phyloP scores from a whole-genome alignment of 164 flowering plant species.

The Akebia trifoliata region DNA sequence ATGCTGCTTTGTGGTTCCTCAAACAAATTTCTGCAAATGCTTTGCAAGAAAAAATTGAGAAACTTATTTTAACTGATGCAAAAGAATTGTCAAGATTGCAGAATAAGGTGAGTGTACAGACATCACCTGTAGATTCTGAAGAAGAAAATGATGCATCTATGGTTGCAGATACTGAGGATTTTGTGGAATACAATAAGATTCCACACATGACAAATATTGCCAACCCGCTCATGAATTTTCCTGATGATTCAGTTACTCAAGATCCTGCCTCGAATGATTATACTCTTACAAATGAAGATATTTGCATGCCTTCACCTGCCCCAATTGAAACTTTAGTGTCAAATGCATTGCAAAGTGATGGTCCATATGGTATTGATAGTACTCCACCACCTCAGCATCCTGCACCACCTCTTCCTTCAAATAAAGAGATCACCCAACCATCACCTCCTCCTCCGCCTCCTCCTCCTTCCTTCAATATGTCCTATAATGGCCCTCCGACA shows the following conservation, averaged over 20 bases:
- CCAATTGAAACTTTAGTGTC: constrained; percentile 21
- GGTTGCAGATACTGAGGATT: constrained; percentile 53
- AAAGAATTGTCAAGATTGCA: constrained; percentile 59
- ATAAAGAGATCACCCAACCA: not conserved
- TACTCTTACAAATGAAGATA: constrained; percentile 30
- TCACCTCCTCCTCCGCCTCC: constrained; percentile 9
- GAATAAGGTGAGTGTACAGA: constrained; percentile 42
- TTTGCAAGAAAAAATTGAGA: constrained; percentile 36
- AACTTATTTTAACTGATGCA: constrained; percentile 39
- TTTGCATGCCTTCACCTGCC: constrained; percentile 12
- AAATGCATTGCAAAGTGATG: constrained; percentile 21
- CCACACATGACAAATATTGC: constrained; percentile 9
- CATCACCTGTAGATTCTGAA: constrained; percentile 79
- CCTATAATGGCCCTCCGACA: not conserved
- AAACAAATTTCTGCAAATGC: constrained; percentile 68
- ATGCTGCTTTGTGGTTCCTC: constrained; percentile 92
- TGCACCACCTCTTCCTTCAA: constrained; percentile 3
- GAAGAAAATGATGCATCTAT: constrained; percentile 67
- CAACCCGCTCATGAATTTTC: constrained; percentile 18
- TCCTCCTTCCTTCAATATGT: not conserved
- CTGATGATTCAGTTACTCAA: constrained; percentile 29
- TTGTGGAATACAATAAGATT: constrained; percentile 36
- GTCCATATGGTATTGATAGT: constrained; percentile 7
- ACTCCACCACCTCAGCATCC: not conserved
- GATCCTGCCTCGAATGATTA: constrained; percentile 38